Conservation (phyloP, 108 stramenopile species). For the Conticribra weissflogii region DNA sequence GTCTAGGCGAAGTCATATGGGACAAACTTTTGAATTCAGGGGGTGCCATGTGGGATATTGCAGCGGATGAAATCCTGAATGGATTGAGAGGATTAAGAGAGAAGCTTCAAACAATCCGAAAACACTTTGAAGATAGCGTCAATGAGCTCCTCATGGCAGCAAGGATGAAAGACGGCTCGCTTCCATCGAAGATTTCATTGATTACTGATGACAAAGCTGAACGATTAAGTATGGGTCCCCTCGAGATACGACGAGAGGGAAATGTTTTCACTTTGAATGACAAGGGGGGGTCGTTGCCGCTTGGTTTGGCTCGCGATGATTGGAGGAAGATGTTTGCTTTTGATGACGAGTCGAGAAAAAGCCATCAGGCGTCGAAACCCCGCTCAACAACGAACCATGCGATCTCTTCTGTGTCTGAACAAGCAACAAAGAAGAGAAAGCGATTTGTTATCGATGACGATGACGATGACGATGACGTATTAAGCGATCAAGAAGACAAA, state of each 20-base stretch:
- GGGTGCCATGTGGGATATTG: constrained; percentile 44
- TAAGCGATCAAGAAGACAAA: neutral
- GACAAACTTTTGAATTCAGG: constrained; percentile 51
- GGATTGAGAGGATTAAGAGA: constrained; percentile 38
- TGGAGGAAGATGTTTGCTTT: constrained; percentile 54
- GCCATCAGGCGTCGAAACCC: neutral
- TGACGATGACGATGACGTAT: constrained; percentile 28
- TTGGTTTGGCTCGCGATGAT: constrained; percentile 35
- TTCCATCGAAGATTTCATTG: constrained; percentile 13
- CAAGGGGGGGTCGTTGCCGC: constrained; percentile 59
- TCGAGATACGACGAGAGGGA: constrained; percentile 55
- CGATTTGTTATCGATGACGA: constrained; percentile 21
- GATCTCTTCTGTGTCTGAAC: neutral
- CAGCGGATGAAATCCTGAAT: constrained; percentile 53
- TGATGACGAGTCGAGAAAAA: neutral
- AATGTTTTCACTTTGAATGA: constrained; percentile 55
- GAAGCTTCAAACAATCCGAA: constrained; percentile 34
- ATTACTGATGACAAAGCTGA: constrained; percentile 71
- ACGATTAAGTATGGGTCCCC: constrained; percentile 40
- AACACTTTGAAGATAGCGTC: constrained; percentile 32
- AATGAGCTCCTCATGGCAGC: constrained; percentile 25
- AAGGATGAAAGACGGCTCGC: constrained; percentile 4
- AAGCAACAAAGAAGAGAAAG: constrained; percentile 9
- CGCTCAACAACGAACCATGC: neutral
- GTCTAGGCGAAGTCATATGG: neutral